These are phyloP conservation scores for Aspergillus terreus DNA, from an alignment of 2,329 filamentous ascomycete genomes.

Conservation along the genomic window DNA sequence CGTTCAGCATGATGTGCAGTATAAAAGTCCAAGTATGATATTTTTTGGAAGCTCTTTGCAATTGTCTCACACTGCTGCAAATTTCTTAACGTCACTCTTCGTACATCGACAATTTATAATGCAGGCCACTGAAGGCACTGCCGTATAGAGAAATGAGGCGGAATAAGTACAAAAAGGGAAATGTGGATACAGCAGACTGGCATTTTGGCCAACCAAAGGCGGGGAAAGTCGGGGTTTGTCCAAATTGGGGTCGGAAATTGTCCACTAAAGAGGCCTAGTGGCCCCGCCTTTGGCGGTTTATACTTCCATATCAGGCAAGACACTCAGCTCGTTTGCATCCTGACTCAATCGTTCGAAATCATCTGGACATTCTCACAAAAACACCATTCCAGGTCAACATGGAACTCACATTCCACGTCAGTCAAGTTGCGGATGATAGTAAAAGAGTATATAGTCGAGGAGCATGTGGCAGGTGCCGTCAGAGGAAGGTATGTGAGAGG, in stretches of 20 bases:
- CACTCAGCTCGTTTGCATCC: background rate
- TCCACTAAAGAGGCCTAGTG: background rate
- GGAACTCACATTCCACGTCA: constrained; percentile 14
- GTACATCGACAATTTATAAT: background rate
- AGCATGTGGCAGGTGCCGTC: constrained; percentile 11
- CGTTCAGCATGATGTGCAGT: too few relatives aligned
- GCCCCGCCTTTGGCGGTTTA: background rate
- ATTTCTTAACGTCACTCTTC: background rate
- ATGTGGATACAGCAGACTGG: background rate
- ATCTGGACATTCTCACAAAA: background rate
- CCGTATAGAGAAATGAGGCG: background rate
- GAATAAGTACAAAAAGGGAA: background rate
- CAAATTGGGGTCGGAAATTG: background rate
- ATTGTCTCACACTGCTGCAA: too few relatives aligned
- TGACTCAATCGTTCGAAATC: background rate
- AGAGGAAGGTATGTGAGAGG: constrained; percentile 8
- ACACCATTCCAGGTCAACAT: background rate
- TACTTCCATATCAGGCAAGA: background rate
- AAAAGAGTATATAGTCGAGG: constrained; percentile 8
- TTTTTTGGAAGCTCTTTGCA: too few relatives aligned
- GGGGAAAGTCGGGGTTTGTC: background rate
- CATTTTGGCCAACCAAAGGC: background rate
- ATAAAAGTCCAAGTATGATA: too few relatives aligned
- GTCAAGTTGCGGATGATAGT: constrained; percentile 7
- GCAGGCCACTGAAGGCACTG: background rate